A percentile compares a stretch with the other conserved stretches of the same genome.
These are phyloP conservation scores for Metschnikowia similis DNA, from an alignment of 805 yeast genomes.

Conservation along the genomic window DNA sequence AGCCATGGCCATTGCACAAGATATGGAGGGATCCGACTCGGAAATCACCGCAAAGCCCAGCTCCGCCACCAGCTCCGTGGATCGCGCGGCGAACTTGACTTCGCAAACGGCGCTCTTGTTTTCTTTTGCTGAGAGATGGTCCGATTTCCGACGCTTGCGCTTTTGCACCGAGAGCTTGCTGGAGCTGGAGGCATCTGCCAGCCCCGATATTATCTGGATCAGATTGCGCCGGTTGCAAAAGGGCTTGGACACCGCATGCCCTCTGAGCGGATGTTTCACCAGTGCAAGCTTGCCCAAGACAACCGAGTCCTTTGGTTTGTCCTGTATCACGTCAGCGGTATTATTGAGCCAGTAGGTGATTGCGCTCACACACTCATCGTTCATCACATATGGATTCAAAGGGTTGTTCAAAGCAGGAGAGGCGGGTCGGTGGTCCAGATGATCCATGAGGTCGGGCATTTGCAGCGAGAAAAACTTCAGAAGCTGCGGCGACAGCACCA, in stretches of 20 bases:
- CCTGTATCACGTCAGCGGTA: conserved; percentile 15
- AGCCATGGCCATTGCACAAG: background rate
- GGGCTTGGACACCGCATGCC: conserved; percentile 21
- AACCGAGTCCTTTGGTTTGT: conserved; percentile 10
- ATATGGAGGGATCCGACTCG: background rate
- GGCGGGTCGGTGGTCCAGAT: background rate
- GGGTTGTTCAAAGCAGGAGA: conserved; percentile 9
- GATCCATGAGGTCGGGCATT: conserved; percentile 1
- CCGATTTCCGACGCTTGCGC: conserved; percentile 14
- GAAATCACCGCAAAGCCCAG: conserved; percentile 3
- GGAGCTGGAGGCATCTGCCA: background rate
- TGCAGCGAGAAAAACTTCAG: conserved; percentile 12
- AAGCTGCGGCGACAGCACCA: conserved; percentile 14
- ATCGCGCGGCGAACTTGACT: background rate
- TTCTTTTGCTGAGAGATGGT: background rate
- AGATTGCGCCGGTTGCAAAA: conserved; percentile 15
- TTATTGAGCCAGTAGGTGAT: conserved; percentile 31
- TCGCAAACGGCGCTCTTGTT: conserved; percentile 6
- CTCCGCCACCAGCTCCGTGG: background rate
- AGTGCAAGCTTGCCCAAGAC: background rate
- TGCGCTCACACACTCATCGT: conserved; percentile 39
- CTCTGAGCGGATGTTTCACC: conserved; percentile 24
- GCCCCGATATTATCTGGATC: conserved; percentile 10
- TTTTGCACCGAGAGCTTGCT: conserved; percentile 7
- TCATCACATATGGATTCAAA: conserved; percentile 22